A percentile compares a stretch with the other conserved stretches of the same genome.
phyloP scores from a whole-genome alignment of 2,329 filamentous ascomycete species.

The Podosphaera fusca region DNA sequence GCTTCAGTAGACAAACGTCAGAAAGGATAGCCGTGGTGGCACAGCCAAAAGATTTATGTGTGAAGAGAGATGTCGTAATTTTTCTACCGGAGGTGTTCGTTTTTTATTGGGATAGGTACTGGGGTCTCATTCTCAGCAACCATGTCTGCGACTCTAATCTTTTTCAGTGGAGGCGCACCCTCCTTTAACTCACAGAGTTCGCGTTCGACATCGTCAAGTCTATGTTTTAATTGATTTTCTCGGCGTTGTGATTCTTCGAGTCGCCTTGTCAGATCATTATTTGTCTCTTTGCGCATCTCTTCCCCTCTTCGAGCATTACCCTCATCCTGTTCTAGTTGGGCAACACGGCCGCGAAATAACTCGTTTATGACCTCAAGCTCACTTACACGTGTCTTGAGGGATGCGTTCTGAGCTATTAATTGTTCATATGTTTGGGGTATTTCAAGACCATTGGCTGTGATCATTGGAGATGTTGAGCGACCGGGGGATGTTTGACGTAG shows the following conservation, averaged over 20 bases:
- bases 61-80: too few relatives aligned
- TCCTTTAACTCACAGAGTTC: slow-evolving; percentile 21
- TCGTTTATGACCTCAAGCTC: slow-evolving; percentile 91
- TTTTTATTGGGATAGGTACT: slow-evolving; percentile 8
- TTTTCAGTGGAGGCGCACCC: slow-evolving; percentile 27
- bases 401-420: slow-evolving; percentile 56
- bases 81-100: too few relatives aligned
- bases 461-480: slow-evolving; percentile 25
- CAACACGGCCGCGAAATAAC: slow-evolving; percentile 50
- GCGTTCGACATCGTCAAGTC: slow-evolving; percentile 54
- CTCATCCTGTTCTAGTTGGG: slow-evolving; percentile 57
- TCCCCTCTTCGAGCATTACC: slow-evolving; percentile 38
- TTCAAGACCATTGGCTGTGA: slow-evolving; percentile 39
- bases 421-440: slow-evolving; percentile 59
- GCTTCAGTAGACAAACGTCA: too few relatives aligned
- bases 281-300: slow-evolving; percentile 31
- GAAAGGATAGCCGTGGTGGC: too few relatives aligned
- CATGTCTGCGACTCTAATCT: slow-evolving; percentile 29
- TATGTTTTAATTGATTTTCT: slow-evolving; percentile 61
- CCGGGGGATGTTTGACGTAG: slow-evolving; percentile 35
- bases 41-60: too few relatives aligned
- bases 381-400: slow-evolving; percentile 81
- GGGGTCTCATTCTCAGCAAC: slow-evolving; percentile 16
- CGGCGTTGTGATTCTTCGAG: slow-evolving; percentile 56
- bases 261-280: slow-evolving; percentile 32